phyloP scores from a whole-genome alignment of 306 rosid species.

The Inga oerstediana region DNA sequence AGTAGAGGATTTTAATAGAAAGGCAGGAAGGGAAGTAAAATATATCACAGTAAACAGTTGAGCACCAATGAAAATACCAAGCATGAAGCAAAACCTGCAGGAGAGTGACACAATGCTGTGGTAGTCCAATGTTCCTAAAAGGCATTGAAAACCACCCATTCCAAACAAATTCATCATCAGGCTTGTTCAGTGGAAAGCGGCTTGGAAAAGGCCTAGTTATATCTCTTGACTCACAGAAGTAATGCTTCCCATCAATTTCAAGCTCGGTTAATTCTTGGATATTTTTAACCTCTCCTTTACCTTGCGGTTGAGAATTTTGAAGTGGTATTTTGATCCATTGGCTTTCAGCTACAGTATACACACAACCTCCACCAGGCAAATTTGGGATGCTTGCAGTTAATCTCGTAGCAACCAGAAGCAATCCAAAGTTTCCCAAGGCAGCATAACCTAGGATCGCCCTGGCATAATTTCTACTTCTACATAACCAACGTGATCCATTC shows the following conservation, averaged over 20 bases:
- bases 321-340: conserved; percentile 84
- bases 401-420: conserved; percentile 87
- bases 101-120: conserved; percentile 78
- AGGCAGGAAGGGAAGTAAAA: conserved; percentile 29
- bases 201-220: conserved; percentile 89
- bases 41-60: conserved; percentile 31
- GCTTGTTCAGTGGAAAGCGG: conserved; percentile 49
- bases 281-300: conserved; percentile 89
- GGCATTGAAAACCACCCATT: conserved; percentile 82
- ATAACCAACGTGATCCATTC: conserved; percentile 61
- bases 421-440: conserved; percentile 67
- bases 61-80: conserved; percentile 42
- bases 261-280: conserved; percentile 74
- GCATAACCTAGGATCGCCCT: conserved; percentile 89
- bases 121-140: conserved; percentile 79
- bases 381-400: conserved; percentile 59
- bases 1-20: neutral
- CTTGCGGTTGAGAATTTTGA: conserved; percentile 69
- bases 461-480: conserved; percentile 54
- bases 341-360: conserved; percentile 80
- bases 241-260: conserved; percentile 92
- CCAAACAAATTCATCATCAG: conserved; percentile 97
- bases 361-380: conserved; percentile 89
- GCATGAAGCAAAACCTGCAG: conserved; percentile 80
- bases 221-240: conserved; percentile 88